phyloP scores from a whole-genome alignment of 768 basidiomycete species.

The Hirschioporus abietinus region DNA sequence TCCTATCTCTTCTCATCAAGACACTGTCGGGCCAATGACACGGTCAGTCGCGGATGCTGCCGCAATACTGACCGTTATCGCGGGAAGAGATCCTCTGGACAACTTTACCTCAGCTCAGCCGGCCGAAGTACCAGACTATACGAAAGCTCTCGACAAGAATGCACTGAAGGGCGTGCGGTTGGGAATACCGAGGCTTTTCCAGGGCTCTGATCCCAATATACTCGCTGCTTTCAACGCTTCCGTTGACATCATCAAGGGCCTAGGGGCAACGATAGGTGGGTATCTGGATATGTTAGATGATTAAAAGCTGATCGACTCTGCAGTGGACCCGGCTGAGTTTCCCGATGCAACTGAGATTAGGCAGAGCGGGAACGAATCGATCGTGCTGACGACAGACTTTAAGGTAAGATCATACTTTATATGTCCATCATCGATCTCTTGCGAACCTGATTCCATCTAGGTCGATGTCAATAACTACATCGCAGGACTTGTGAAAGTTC shows the following conservation, averaged over 20 bases:
- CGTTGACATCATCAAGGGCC: constrained; percentile 28
- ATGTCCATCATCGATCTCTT: neutral
- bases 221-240: constrained; percentile 34
- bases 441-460: constrained; percentile 23
- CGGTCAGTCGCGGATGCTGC: constrained; percentile 35
- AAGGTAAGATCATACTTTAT: constrained; percentile 34
- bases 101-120: constrained; percentile 41
- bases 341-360: constrained; percentile 48
- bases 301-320: neutral
- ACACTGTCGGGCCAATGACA: constrained; percentile 34
- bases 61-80: constrained; percentile 33
- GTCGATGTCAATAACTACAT: constrained; percentile 49
- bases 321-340: constrained; percentile 57
- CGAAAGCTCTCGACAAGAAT: constrained; percentile 41
- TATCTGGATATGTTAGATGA: neutral
- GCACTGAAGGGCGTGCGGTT: constrained; percentile 42
- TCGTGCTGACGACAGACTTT: constrained; percentile 53
- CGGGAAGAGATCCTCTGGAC: constrained; percentile 38
- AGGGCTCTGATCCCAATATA: constrained; percentile 18
- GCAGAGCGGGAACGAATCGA: constrained; percentile 33
- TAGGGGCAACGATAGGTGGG: constrained; percentile 38
- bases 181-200: constrained; percentile 36
- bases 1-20: constrained; percentile 37
- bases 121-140: constrained; percentile 46
- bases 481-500: constrained; percentile 41